phyloP scores from a whole-genome alignment of 768 basidiomycete species.

The Rhodosporidiobolus odoratus region DNA sequence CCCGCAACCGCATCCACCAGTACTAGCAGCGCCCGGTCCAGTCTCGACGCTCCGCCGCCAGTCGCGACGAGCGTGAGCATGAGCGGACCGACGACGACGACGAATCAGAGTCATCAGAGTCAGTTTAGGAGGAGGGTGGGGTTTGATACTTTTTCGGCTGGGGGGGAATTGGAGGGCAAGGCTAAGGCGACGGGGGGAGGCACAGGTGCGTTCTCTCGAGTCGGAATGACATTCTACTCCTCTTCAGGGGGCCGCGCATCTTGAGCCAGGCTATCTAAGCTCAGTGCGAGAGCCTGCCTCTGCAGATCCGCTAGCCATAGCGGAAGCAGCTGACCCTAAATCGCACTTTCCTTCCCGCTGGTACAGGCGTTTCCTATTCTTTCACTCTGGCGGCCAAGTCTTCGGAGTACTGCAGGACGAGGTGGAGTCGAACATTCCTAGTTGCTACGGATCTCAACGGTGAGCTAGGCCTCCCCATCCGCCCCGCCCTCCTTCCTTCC shows the following conservation, averaged over 20 bases:
- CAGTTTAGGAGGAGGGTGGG: constrained; percentile 46
- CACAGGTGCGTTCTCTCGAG: constrained; percentile 23
- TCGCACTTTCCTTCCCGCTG: neutral
- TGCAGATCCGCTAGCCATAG: neutral
- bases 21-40: no score
- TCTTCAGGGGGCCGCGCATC: no score
- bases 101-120: no score
- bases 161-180: constrained; percentile 41
- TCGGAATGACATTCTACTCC: no score
- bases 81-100: no score
- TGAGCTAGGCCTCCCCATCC: neutral
- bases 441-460: constrained; percentile 67
- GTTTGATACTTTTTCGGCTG: constrained; percentile 48
- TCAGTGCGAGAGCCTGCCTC: no score
- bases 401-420: constrained; percentile 67
- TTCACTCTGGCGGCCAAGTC: constrained; percentile 59
- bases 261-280: no score
- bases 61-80: no score
- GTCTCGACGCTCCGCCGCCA: no score
- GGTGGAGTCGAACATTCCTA: constrained; percentile 78
- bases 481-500: neutral
- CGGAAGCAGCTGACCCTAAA: no score
- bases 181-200: constrained; percentile 32
- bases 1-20: no score
- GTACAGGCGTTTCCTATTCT: constrained; percentile 35